Evolutionary conservation across 2,329 filamentous ascomycete species (phyloP), one percentile per base, ranked within the genome.

Genomic region (Diatrype stigma): DNA sequence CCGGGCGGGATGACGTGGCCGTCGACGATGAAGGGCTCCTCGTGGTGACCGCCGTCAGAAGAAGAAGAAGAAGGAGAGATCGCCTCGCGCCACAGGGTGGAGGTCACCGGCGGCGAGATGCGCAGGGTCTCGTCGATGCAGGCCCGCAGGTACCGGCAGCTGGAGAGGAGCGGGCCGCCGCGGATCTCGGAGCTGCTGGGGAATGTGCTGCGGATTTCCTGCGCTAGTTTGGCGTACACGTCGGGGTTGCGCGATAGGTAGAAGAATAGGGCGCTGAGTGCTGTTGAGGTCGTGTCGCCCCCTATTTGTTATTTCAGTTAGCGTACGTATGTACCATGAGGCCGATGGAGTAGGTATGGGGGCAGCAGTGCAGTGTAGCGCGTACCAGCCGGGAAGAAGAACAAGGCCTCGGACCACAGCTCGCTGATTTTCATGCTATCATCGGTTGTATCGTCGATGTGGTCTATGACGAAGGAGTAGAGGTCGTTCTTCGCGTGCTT

Each of bases 401-500:
- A 42, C 17, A 42, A 42, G 12, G 38, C 38, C 12, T 58, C 56
- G 2, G 50, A 53, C 56, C 56, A 58, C 8, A 58, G 11, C 28
- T 55, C 54, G 19, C 51, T 52, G 12, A 28, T 44, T 5, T 5
- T 46, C 16, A 52, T 26, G 0, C 42, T 35, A 23, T 48, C 42
- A 23, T 48, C n/a, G 26, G n/a, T 11, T 6, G 38, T n/a, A 6
- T 42, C 17, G 38, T 26, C 46, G 14, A 47, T 6, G 19, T 47
- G 37, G 21, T 55, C 49, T 3, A 40, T 32, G 6, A 56, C 44
- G 19, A 51, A 44, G 1, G 54, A 55, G 23, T 54, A 58, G 5
- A 58, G 32, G 34, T 58, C 56, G n/a, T 52, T 23, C 26, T 51
- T 51, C 1, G 48, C 54, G 28, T 57, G 45, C 35, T 42, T 49